Evolutionary conservation across 257 asterid genomes (phyloP).

Genomic region (Apocynum venetum): DNA sequence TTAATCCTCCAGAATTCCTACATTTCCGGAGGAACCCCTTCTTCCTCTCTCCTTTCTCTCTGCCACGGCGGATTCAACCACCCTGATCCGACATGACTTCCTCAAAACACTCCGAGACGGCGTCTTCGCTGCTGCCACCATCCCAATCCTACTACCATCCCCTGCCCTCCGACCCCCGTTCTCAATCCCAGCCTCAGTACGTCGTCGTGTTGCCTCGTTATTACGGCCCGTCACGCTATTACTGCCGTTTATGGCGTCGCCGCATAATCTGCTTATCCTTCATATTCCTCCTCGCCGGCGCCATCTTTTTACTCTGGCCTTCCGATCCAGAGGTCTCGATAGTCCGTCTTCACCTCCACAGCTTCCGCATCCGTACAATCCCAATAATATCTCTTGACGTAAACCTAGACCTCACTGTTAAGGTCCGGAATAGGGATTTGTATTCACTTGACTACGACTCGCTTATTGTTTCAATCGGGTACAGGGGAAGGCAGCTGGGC

Average conservation of each 20-base stretch:
- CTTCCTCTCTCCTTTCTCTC: slow-evolving; percentile 9
- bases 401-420: slow-evolving; percentile 56
- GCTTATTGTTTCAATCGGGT: slow-evolving; percentile 46
- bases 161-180: slow-evolving; percentile 39
- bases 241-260: slow-evolving; percentile 43
- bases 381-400: slow-evolving; percentile 57
- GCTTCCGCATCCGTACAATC: slow-evolving; percentile 43
- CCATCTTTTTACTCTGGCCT: slow-evolving; percentile 69
- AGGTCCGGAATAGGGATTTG: slow-evolving; percentile 57
- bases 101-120: slow-evolving; percentile 22
- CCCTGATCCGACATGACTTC: slow-evolving; percentile 29
- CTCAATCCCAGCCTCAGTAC: slow-evolving; percentile 36
- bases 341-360: slow-evolving; percentile 57
- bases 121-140: slow-evolving; percentile 31
- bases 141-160: slow-evolving; percentile 33
- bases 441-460: slow-evolving; percentile 58
- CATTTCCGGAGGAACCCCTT: slow-evolving; percentile 15
- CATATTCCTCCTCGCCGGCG: slow-evolving; percentile 47
- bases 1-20: slow-evolving; percentile 4
- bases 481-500: slow-evolving; percentile 78
- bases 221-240: slow-evolving; percentile 30
- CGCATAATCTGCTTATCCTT: slow-evolving; percentile 35
- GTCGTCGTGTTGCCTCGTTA: slow-evolving; percentile 55
- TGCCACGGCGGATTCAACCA: background rate
- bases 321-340: slow-evolving; percentile 67